phyloP scores from a whole-genome alignment of 805 yeast genomes.

The Metschnikowia dekortorum region DNA sequence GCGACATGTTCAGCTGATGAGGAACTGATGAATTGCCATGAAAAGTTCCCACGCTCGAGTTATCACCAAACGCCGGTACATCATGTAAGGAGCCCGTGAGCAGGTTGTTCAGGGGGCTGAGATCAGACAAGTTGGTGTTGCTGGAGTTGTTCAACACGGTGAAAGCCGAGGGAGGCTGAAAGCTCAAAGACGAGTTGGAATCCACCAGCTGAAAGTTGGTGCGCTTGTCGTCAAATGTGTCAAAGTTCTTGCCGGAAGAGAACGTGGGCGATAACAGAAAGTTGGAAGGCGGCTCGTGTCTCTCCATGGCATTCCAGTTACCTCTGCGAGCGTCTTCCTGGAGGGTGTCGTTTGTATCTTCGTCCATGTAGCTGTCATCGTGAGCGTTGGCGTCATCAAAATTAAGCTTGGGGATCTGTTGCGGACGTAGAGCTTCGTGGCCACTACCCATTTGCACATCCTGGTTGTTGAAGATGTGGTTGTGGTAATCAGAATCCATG shows the following conservation, averaged over 20 bases:
- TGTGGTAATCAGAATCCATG: constrained; percentile 5
- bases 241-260: constrained; percentile 16
- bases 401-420: background rate
- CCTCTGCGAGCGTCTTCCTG: constrained; percentile 7
- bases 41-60: constrained; percentile 7
- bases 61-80: constrained; percentile 6
- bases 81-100: constrained; percentile 9
- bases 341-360: constrained; percentile 27
- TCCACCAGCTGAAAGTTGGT: constrained; percentile 36
- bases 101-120: constrained; percentile 22
- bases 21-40: constrained; percentile 2
- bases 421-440: background rate
- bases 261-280: constrained; percentile 24
- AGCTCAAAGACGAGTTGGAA: constrained; percentile 24
- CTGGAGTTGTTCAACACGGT: constrained; percentile 38
- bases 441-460: background rate
- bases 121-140: constrained; percentile 37
- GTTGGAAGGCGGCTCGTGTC: constrained; percentile 12
- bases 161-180: constrained; percentile 40
- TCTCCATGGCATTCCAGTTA: constrained; percentile 4
- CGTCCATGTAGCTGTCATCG: constrained; percentile 38
- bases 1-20: background rate
- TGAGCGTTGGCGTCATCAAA: background rate
- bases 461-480: constrained; percentile 1
- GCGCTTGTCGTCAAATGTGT: constrained; percentile 13